These are phyloP conservation scores for Zanthoxylum bungeanum DNA, from an alignment of 345 rosid genomes.

Conservation along the genomic window DNA sequence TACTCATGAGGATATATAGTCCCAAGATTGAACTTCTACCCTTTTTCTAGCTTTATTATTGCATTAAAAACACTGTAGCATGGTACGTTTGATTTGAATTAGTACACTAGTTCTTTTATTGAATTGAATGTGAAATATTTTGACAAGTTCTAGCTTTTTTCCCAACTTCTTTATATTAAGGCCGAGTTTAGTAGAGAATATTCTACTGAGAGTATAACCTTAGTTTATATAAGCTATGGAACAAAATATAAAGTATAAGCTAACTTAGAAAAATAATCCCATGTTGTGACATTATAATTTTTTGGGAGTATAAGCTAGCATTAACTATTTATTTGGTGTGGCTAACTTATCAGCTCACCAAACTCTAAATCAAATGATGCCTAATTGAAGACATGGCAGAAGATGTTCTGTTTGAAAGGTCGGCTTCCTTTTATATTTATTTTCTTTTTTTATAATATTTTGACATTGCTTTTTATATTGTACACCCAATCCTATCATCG, in stretches of 20 bases:
- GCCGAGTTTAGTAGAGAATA: too few relatives aligned
- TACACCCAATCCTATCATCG: neutral
- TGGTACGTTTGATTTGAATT: slow-evolving; percentile 1
- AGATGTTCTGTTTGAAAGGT: slow-evolving; percentile 92
- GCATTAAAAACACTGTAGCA: neutral
- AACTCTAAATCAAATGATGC: neutral
- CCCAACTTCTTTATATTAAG: too few relatives aligned
- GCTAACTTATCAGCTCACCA: too few relatives aligned
- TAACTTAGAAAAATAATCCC: too few relatives aligned
- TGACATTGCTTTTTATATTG: neutral
- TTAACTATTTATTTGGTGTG: too few relatives aligned
- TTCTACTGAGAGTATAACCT: too few relatives aligned
- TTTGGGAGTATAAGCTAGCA: neutral
- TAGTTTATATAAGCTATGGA: too few relatives aligned
- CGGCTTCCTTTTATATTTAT: slow-evolving; percentile 13
- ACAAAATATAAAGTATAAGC: too few relatives aligned
- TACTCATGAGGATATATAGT: neutral
- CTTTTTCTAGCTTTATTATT: neutral
- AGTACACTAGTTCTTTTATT: too few relatives aligned
- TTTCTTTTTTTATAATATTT: neutral
- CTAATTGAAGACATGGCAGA: slow-evolving; percentile 68
- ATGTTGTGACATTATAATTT: too few relatives aligned
- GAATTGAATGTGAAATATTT: too few relatives aligned
- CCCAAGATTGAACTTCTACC: neutral
- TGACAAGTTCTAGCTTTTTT: too few relatives aligned